Percentiles rank a stretch among this genome's conserved stretches.
Conservation (phyloP, 306 rosid species). For the Fagus sylvatica region DNA sequence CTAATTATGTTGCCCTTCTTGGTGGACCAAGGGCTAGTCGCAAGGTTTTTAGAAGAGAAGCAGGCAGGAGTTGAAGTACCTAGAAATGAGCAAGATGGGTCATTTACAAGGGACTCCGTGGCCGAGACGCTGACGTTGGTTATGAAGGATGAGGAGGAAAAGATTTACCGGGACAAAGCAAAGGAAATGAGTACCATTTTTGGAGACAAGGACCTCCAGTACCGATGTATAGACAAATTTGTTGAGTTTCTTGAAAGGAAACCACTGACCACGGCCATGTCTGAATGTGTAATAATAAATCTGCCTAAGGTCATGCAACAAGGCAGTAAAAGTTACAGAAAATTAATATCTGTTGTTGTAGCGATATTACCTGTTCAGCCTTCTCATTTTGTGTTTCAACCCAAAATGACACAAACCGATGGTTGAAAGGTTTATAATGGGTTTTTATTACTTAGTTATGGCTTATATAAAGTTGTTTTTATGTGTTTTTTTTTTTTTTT, state of each 20-base stretch:
- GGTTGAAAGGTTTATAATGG: no score
- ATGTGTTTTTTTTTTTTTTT: no score
- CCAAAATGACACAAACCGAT: neutral
- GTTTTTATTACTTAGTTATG: no score
- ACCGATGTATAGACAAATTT: slow-evolving; percentile 29
- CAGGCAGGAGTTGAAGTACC: slow-evolving; percentile 31
- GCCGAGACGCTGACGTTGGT: slow-evolving; percentile 29
- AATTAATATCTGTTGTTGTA: no score
- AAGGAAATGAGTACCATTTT: slow-evolving; percentile 25
- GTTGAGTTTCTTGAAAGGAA: slow-evolving; percentile 23
- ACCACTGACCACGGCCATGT: neutral
- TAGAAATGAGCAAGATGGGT: slow-evolving; percentile 33
- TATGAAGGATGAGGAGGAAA: slow-evolving; percentile 34
- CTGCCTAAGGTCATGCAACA: neutral
- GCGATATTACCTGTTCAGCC: no score
- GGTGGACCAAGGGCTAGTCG: neutral
- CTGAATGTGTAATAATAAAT: neutral
- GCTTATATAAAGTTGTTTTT: no score
- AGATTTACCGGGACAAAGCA: slow-evolving; percentile 32
- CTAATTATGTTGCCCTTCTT: slow-evolving; percentile 20
- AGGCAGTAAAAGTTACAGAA: neutral
- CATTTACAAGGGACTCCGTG: slow-evolving; percentile 23
- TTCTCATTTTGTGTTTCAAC: no score
- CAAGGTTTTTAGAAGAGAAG: slow-evolving; percentile 29
- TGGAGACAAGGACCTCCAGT: slow-evolving; percentile 14